Conservation (phyloP, 2,329 filamentous ascomycete genomes). For the Phoma sp. region DNA sequence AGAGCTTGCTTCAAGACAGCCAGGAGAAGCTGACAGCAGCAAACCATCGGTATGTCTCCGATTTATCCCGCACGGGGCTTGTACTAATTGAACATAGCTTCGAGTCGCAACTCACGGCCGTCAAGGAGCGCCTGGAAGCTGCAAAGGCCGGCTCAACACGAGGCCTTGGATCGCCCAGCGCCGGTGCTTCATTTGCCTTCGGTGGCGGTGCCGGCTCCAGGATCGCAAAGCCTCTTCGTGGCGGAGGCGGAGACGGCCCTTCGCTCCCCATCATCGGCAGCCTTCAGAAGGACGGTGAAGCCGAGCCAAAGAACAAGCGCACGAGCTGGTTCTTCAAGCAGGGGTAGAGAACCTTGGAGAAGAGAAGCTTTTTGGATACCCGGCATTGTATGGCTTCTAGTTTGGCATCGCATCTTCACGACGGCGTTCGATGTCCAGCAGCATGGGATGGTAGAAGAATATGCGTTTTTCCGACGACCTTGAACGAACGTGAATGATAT, state of each 20-base stretch:
- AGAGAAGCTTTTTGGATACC: slow-evolving; percentile 17
- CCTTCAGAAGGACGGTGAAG: slow-evolving; percentile 57
- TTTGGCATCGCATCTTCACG: slow-evolving; percentile 17
- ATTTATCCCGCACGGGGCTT: background rate
- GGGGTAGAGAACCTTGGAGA: slow-evolving; percentile 23
- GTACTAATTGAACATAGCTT: slow-evolving; percentile 67
- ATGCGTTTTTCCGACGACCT: background rate
- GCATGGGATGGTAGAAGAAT: slow-evolving; percentile 10
- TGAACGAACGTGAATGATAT: slow-evolving; percentile 1
- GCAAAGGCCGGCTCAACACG: slow-evolving; percentile 91
- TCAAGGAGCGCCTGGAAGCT: slow-evolving; percentile 96
- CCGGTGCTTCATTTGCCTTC: slow-evolving; percentile 70
- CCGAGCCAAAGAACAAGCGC: slow-evolving; percentile 65
- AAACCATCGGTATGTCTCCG: slow-evolving; percentile 83
- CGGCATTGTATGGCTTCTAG: slow-evolving; percentile 14
- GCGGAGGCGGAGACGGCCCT: slow-evolving; percentile 54
- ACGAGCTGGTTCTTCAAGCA: slow-evolving; percentile 79
- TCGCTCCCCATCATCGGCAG: slow-evolving; percentile 52
- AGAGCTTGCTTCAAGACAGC: slow-evolving; percentile 90
- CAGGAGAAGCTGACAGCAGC: slow-evolving; percentile 98
- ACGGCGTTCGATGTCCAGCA: slow-evolving; percentile 15
- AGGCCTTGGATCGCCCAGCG: slow-evolving; percentile 71
- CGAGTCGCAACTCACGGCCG: slow-evolving; percentile 93
- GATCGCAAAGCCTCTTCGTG: slow-evolving; percentile 70
- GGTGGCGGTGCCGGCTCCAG: slow-evolving; percentile 58